Base-by-base conservation (phyloP, 2,329 filamentous ascomycete species). In the Fusarium coicis region DNA sequence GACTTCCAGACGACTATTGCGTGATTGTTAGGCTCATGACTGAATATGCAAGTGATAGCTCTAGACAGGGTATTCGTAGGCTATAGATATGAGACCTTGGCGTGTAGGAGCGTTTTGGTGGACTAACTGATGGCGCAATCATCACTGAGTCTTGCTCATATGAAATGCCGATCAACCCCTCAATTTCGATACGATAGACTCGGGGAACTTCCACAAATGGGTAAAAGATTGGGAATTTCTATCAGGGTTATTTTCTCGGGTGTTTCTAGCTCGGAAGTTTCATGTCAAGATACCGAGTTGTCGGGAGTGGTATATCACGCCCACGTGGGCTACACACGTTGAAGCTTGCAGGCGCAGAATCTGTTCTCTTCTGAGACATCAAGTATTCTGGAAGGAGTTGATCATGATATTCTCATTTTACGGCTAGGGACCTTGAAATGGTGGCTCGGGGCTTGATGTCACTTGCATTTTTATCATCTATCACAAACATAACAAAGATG, bases 1-100 rank as follows among this genome's bases (percentile, higher is more conserved):
- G 30, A 57, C 40, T 32, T 62, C 44, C 16, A 15, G 15, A 36
- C 7, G 28, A 43, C 6, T 10, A 53, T 75, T 77, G 73, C 75
- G 75, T 76, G 74, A 77, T 77, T 70, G 46, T 37, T 10, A 37
- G n/a, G n/a, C 46, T 44, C 58, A 75, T 74, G 66, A 58, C 26
- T 66, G 53, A 58, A 68, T 71, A 54, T 67, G 58, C 65, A 53
- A 43, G 52, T 28, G 14, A 44, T 52, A 36, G 49, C 15, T 57
- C 47, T 43, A 26, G 40, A 19, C 49, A 70, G 56, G 58, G 40
- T 62, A 43, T 42, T 7, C 26, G 19, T 46, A 32, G 36, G 19
- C 39, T 36, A 32, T 47, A 44, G 42, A 53, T 58, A 52, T 43
- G 54, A 57, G 39, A 61, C 58, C 58, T 60, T 46, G 59, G 57